These are phyloP conservation scores for Schoenoplectus triqueter DNA, from an alignment of 202 grass and related monocot species.

Conservation along the genomic window DNA sequence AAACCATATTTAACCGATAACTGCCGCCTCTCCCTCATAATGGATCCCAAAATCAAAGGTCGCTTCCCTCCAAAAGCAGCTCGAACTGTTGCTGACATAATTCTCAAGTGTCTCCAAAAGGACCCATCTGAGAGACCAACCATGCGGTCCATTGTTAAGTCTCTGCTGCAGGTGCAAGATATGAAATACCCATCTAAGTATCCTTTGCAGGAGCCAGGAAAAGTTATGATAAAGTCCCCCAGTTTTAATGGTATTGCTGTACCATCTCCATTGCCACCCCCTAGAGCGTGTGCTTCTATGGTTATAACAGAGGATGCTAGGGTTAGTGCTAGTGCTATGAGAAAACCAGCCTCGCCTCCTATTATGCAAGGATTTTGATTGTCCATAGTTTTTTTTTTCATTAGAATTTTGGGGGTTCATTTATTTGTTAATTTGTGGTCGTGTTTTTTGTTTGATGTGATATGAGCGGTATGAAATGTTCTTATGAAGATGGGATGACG, in stretches of 20 bases:
- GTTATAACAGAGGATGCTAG: conserved; percentile 61
- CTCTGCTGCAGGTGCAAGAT: conserved; percentile 64
- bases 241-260: conserved; percentile 75
- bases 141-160: conserved; percentile 80
- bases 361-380: conserved; percentile 82
- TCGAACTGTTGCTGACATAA: conserved; percentile 76
- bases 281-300: conserved; percentile 55
- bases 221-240: conserved; percentile 83
- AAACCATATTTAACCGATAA: conserved; percentile 87
- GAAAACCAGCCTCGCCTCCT: conserved; percentile 41
- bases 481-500: conserved; percentile 38
- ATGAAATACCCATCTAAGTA: conserved; percentile 77
- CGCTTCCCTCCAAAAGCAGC: conserved; percentile 83
- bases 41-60: conserved; percentile 88
- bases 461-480: conserved; percentile 41
- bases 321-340: conserved; percentile 50
- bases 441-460: conserved; percentile 47
- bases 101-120: conserved; percentile 70
- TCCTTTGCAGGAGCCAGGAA: conserved; percentile 80
- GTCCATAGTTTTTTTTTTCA: conserved; percentile 54
- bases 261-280: conserved; percentile 55
- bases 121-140: conserved; percentile 82
- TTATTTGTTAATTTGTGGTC: conserved; percentile 64
- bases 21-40: conserved; percentile 85
- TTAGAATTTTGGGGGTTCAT: conserved; percentile 45